Evolutionary conservation across 2,329 filamentous ascomycete species (phyloP).

Genomic region (Xylariaceae sp.): DNA sequence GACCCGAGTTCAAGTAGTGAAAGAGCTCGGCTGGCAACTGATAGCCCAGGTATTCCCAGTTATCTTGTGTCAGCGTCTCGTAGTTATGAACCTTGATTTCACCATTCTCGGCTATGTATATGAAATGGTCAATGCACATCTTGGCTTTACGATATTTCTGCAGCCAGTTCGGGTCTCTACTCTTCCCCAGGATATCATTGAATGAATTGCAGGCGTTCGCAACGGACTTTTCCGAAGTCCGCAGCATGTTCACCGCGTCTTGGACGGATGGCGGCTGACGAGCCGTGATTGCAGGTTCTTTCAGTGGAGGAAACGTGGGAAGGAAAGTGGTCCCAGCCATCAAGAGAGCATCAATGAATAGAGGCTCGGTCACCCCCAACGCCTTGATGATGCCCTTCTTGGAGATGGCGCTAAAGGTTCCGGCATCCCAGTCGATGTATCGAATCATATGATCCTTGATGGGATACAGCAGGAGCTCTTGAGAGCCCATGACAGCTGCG

Average conservation of each 20-base stretch:
- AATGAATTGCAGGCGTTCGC: constrained; percentile 75
- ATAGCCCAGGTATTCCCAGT: constrained; percentile 88
- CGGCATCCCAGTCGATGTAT: constrained; percentile 68
- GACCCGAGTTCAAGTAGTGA: constrained; percentile 82
- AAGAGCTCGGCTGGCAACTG: constrained; percentile 88
- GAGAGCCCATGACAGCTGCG: constrained; percentile 79
- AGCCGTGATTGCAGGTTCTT: constrained; percentile 58
- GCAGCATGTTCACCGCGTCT: constrained; percentile 78
- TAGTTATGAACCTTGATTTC: constrained; percentile 74
- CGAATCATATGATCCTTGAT: constrained; percentile 74
- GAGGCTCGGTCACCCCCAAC: constrained; percentile 66
- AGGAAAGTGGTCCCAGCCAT: constrained; percentile 83
- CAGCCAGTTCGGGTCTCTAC: constrained; percentile 73
- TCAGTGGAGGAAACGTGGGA: constrained; percentile 76
- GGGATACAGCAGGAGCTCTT: constrained; percentile 84
- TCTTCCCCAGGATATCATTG: constrained; percentile 71
- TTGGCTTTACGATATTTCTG: constrained; percentile 86
- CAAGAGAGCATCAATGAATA: constrained; percentile 82
- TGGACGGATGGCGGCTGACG: constrained; percentile 64
- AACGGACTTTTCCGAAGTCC: constrained; percentile 69
- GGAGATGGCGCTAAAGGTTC: constrained; percentile 62
- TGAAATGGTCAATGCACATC: constrained; percentile 84
- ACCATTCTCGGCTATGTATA: constrained; percentile 77
- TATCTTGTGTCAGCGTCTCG: constrained; percentile 76
- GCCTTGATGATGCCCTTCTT: constrained; percentile 72